Conservation (phyloP, 768 basidiomycete species). For the Leccinum obscurum region DNA sequence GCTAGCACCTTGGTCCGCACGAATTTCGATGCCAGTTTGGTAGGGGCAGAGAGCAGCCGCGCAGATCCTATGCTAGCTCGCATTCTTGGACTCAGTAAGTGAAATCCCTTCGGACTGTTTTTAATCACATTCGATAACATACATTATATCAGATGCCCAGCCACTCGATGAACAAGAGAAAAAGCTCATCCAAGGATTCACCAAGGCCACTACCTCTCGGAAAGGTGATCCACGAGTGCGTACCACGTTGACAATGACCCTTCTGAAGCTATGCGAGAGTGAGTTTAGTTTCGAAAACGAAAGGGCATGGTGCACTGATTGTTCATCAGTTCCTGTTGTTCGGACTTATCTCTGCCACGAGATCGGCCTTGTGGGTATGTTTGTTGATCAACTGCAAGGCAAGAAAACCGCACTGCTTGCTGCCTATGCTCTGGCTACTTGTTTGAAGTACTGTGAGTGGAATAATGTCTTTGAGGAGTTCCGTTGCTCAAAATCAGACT, state of each 20-base stretch:
- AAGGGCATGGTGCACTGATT: not conserved
- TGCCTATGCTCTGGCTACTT: conserved; percentile 21
- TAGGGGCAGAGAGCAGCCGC: no score
- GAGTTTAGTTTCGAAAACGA: not conserved
- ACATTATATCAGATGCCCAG: no score
- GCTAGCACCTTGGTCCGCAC: no score
- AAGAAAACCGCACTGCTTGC: conserved; percentile 21
- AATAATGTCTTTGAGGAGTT: not conserved
- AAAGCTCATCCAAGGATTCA: no score
- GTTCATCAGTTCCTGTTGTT: conserved; percentile 7
- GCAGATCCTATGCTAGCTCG: no score
- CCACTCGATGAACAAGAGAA: no score
- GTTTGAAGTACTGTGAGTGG: conserved; percentile 17
- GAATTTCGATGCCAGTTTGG: no score
- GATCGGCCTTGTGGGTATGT: conserved; percentile 3
- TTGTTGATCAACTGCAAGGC: conserved; percentile 18
- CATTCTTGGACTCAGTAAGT: no score
- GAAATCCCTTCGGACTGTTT: no score
- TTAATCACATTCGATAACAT: no score
- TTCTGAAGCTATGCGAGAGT: conserved; percentile 26
- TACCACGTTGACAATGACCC: conserved; percentile 23
- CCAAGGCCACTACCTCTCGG: not conserved
- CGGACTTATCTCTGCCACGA: conserved; percentile 8
- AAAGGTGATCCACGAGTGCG: conserved; percentile 13
- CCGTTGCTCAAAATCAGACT: not conserved